A percentile compares a stretch with the other conserved stretches of the same genome.
Evolutionary conservation across 805 yeast species (phyloP).

Genomic region (Saccharomyces paradoxus): DNA sequence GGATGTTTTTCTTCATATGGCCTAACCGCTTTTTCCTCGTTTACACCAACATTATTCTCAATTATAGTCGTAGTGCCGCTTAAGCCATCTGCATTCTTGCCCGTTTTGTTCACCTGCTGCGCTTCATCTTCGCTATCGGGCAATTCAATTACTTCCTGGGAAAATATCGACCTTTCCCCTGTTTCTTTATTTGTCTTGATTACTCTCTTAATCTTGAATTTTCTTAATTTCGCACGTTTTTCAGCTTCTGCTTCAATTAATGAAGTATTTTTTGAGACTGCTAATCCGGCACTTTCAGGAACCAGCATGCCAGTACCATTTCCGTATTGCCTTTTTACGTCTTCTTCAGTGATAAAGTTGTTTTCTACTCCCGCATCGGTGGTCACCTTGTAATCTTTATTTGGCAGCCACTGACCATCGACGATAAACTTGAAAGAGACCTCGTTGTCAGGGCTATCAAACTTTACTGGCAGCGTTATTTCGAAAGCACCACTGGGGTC

Average conservation of each 20-base stretch:
- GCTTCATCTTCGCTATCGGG: neutral
- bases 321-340: neutral
- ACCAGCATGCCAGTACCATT: neutral
- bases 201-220: slow-evolving; percentile 32
- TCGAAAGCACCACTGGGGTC: slow-evolving; percentile 51
- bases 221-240: slow-evolving; percentile 8
- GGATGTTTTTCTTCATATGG: neutral
- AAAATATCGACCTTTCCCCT: slow-evolving; percentile 34
- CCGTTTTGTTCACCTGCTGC: neutral
- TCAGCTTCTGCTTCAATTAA: neutral
- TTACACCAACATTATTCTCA: neutral
- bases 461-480: slow-evolving; percentile 44
- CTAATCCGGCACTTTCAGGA: slow-evolving; percentile 1
- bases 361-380: slow-evolving; percentile 37
- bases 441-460: slow-evolving; percentile 27
- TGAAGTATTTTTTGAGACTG: slow-evolving; percentile 8
- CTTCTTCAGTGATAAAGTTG: slow-evolving; percentile 26
- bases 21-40: neutral
- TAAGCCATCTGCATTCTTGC: neutral
- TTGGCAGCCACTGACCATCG: slow-evolving; percentile 57
- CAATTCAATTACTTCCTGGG: slow-evolving; percentile 23
- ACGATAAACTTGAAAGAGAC: slow-evolving; percentile 52
- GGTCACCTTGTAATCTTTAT: slow-evolving; percentile 29
- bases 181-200: slow-evolving; percentile 35
- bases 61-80: neutral